Evolutionary conservation across 257 asterid species (phyloP).

Genomic region (Vinca minor): DNA sequence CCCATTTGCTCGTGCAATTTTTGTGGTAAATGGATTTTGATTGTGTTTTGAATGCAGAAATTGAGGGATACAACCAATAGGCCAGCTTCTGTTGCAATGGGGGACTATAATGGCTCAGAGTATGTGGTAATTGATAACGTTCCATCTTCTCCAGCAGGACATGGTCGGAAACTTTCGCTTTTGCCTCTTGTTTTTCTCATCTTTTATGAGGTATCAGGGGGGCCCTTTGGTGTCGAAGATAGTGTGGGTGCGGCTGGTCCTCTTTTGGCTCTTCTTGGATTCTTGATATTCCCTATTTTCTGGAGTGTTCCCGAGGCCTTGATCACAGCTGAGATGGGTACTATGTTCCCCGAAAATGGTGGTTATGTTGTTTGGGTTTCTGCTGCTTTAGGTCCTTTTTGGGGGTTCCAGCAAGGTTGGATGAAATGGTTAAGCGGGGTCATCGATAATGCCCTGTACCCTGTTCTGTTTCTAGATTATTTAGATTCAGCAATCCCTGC

Average conservation of each 20-base stretch:
- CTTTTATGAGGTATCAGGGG: conserved; percentile 45
- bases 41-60: conserved; percentile 25
- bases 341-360: conserved; percentile 43
- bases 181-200: conserved; percentile 37
- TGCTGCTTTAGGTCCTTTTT: conserved; percentile 35
- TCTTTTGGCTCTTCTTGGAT: conserved; percentile 33
- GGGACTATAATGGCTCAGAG: conserved; percentile 18
- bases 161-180: conserved; percentile 22
- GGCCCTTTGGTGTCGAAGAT: conserved; percentile 40
- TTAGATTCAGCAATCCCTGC: conserved; percentile 34
- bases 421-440: conserved; percentile 47
- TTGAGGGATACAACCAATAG: conserved; percentile 15
- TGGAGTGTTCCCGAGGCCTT: conserved; percentile 45
- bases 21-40: not conserved
- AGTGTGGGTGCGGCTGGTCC: conserved; percentile 40
- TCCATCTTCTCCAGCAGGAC: conserved; percentile 16
- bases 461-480: conserved; percentile 40
- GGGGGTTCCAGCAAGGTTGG: conserved; percentile 50
- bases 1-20: not conserved
- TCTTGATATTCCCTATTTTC: conserved; percentile 28
- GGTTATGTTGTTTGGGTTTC: conserved; percentile 50
- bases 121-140: conserved; percentile 23
- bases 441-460: conserved; percentile 38
- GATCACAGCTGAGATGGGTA: conserved; percentile 40
- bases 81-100: conserved; percentile 21